Conservation (phyloP, 2,329 filamentous ascomycete species). For the Hyphodiscus sp. region DNA sequence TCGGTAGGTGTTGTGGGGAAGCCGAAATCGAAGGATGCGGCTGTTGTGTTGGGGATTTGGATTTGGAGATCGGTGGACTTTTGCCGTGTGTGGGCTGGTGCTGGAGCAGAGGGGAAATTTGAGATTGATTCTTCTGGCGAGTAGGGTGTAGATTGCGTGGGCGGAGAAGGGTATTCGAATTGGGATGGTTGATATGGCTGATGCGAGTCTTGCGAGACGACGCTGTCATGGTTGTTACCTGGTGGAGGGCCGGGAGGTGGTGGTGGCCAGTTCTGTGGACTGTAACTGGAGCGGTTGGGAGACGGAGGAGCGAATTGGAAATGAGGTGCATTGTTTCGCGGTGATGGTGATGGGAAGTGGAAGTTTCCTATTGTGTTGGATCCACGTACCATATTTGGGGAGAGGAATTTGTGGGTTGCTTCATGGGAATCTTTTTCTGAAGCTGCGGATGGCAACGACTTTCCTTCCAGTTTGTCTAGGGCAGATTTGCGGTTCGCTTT, state of each 20-base stretch:
- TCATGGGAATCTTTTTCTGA: conserved; percentile 35
- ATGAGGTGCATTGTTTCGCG: conserved; percentile 44
- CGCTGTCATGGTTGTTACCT: conserved; percentile 17
- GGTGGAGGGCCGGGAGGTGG: conserved; percentile 20
- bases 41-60: conserved; percentile 18
- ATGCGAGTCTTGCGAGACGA: conserved; percentile 15
- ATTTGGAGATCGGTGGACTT: conserved; percentile 19
- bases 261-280: conserved; percentile 24
- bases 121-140: not conserved
- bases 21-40: conserved; percentile 63
- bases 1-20: conserved; percentile 80
- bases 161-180: conserved; percentile 14
- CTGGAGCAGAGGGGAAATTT: conserved; percentile 6
- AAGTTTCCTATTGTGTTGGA: conserved; percentile 34
- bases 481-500: conserved; percentile 8
- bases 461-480: conserved; percentile 44
- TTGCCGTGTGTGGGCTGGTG: conserved; percentile 16
- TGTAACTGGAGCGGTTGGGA: conserved; percentile 30
- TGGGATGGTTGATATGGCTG: conserved; percentile 8
- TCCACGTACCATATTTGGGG: conserved; percentile 11
- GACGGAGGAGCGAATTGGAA: conserved; percentile 53
- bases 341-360: conserved; percentile 49
- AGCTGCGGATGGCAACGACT: conserved; percentile 9
- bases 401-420: conserved; percentile 31
- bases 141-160: conserved; percentile 4